Conservation (phyloP, 192 early-diverging fungal genomes). For the Lunasporangiospora selenospora region DNA sequence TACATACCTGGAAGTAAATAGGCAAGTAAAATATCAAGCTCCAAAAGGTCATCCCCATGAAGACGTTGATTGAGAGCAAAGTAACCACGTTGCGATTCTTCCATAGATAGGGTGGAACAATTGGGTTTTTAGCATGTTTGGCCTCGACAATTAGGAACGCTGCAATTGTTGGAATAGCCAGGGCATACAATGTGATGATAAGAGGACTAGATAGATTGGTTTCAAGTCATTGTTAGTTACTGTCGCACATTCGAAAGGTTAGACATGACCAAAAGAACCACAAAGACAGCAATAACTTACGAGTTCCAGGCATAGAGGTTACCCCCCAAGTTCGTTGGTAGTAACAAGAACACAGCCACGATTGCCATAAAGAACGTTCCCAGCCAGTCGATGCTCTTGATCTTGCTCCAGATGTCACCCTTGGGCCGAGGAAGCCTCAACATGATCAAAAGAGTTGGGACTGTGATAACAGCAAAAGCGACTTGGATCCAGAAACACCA, state of each 20-base stretch:
- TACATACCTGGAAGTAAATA: slow-evolving; percentile 77
- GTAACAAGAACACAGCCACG: slow-evolving; percentile 64
- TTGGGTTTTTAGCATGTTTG: slow-evolving; percentile 75
- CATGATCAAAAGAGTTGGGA: slow-evolving; percentile 61
- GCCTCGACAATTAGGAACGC: slow-evolving; percentile 66
- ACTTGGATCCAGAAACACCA: slow-evolving; percentile 66
- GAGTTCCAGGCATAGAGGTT: slow-evolving; percentile 71
- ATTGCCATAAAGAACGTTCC: slow-evolving; percentile 58
- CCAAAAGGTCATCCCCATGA: slow-evolving; percentile 68
- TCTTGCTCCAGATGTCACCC: slow-evolving; percentile 65
- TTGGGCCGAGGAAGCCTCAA: slow-evolving; percentile 65
- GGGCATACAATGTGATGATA: slow-evolving; percentile 60
- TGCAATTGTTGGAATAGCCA: slow-evolving; percentile 52
- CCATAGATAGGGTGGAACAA: slow-evolving; percentile 70
- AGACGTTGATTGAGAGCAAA: slow-evolving; percentile 64
- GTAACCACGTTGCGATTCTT: slow-evolving; percentile 70
- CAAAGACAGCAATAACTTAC: slow-evolving; percentile 57
- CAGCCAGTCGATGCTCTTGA: slow-evolving; percentile 70
- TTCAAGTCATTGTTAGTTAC: slow-evolving; percentile 60
- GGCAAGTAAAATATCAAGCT: slow-evolving; percentile 79
- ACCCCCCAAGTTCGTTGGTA: slow-evolving; percentile 79
- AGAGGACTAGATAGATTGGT: slow-evolving; percentile 66
- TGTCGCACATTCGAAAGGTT: slow-evolving; percentile 54
- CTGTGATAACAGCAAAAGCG: slow-evolving; percentile 74
- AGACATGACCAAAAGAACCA: slow-evolving; percentile 50